phyloP scores from a whole-genome alignment of 2,329 filamentous ascomycete species.

The Aspergillus flavus region DNA sequence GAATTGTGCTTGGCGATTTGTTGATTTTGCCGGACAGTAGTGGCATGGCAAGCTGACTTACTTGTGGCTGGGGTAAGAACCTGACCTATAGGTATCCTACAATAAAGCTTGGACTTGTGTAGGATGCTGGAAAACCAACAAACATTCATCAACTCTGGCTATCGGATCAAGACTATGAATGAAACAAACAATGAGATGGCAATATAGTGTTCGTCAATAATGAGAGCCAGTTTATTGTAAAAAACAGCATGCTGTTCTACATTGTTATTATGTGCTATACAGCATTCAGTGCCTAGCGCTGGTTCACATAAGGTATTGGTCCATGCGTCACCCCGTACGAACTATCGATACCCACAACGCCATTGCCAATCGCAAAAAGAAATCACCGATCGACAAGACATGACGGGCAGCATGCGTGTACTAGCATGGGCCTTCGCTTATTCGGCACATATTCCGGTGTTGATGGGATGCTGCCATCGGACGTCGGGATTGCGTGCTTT shows the following conservation, averaged over 20 bases:
- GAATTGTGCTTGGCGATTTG: background rate
- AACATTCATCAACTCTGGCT: no score
- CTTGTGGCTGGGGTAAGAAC: background rate
- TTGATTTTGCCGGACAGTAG: background rate
- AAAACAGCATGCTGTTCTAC: background rate
- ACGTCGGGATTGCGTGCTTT: background rate
- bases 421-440: background rate
- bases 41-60: rapidly evolving
- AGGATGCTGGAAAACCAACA: no score
- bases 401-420: background rate
- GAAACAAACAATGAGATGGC: background rate
- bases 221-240: rapidly evolving
- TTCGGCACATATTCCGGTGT: background rate
- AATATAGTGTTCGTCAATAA: background rate
- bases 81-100: rapidly evolving
- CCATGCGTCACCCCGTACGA: background rate
- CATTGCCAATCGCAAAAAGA: background rate
- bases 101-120: no score
- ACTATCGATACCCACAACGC: background rate
- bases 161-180: rapidly evolving
- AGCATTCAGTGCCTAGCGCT: background rate
- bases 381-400: background rate
- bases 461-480: background rate
- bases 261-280: background rate
- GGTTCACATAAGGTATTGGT: background rate